Evolutionary conservation across 305 asterid species (phyloP), one percentile per base, ranked within the genome.

Genomic region (Plantago coronopus): DNA sequence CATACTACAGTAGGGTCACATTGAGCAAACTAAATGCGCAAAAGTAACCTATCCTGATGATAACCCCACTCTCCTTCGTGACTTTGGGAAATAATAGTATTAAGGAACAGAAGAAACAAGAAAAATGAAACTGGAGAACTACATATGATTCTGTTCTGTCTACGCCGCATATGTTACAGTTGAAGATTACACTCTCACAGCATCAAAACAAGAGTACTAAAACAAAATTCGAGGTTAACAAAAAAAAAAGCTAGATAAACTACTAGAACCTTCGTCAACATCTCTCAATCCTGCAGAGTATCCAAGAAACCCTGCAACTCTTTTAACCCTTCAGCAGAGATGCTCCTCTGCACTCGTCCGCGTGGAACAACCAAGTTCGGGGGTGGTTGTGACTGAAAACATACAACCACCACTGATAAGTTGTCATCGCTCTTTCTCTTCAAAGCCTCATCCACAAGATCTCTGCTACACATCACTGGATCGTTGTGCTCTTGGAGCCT

Each of bases 311-410:
- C 65, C 61, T 81, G 87, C 83, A 93, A 63, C 81, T 87, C 97
- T 78, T 81, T 87, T 78, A 94, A 74, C 59, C 97, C 97, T 78
- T 94, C 96, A 0, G 97, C 95, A 14, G 97, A 89, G 25, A 94
- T 65, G 81, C 97, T 94, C 74, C 97, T 77, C 18, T 87, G 93
- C 7, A 94, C 96, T 64, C 89, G 77, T 17, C 86, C 83, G 13
- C 97, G 94, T 0, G 99, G 97, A 2, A 54, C 84, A 1, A 77
- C 58, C 83, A 94, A 71, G 69, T 79, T 85, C 0, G 91, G 95
- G 0, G 99, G 99, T 16, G 96, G 84, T 40, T 74, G 85, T 3
- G 78, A 15, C 69, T 79, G 94, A 57, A 94, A 94, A 74, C 96
- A 94, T n/a, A 93, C 95, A 0, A 94, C 93, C 3, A 94, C 91